Conservation (phyloP, 148 eudicot species). For the Spergularia bocconei region DNA sequence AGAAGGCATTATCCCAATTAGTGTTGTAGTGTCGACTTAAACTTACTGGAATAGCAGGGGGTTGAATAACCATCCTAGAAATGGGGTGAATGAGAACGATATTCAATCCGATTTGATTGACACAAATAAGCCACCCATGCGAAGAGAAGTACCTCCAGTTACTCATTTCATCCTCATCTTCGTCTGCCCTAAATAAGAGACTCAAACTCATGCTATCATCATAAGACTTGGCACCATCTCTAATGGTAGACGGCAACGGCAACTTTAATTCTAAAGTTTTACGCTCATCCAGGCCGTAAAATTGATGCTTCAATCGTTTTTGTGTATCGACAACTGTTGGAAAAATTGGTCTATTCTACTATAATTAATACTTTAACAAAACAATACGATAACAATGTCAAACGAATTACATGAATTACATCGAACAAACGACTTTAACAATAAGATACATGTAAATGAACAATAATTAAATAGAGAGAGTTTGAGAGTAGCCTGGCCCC, state of each 20-base stretch:
- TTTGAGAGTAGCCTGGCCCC: no score
- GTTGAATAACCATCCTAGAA: background rate
- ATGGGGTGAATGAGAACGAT: background rate
- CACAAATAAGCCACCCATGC: background rate
- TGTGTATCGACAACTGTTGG: slow-evolving; percentile 11
- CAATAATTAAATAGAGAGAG: no score
- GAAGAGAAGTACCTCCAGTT: slow-evolving; percentile 14
- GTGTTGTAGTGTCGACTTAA: no score
- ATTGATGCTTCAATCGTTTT: background rate
- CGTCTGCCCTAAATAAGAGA: background rate
- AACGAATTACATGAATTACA: no score
- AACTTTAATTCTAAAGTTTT: background rate
- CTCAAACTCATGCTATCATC: background rate
- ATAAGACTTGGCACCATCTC: background rate
- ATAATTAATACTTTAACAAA: no score
- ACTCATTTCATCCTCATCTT: background rate
- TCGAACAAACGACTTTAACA: no score
- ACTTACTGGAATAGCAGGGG: background rate
- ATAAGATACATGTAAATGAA: no score
- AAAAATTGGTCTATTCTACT: no score
- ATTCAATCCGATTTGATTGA: background rate
- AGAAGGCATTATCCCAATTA: no score
- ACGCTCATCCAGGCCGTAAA: background rate
- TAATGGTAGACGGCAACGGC: background rate
- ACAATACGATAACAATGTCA: no score